phyloP scores from a whole-genome alignment of 768 basidiomycete genomes.

The Tulasnella calospora region DNA sequence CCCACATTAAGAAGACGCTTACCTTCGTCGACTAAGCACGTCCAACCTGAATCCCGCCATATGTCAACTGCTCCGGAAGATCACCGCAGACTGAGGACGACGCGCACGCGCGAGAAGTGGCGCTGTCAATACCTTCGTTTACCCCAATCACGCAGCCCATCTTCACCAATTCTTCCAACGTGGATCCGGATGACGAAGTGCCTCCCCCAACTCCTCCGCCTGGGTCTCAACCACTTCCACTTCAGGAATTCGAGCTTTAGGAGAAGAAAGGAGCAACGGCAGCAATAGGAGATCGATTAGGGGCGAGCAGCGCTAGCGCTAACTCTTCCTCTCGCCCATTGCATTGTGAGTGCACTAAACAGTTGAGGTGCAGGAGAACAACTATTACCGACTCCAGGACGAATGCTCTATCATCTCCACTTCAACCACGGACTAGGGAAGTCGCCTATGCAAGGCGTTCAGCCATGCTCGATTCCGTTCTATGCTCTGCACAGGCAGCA shows the following conservation, averaged over 20 bases:
- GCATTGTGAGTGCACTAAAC: neutral
- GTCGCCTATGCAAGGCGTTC: slow-evolving; percentile 62
- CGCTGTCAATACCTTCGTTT: slow-evolving; percentile 34
- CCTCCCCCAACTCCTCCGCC: slow-evolving; percentile 17
- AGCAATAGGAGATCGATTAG: neutral
- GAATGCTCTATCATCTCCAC: neutral
- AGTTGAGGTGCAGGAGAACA: neutral
- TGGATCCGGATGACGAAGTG: slow-evolving; percentile 9
- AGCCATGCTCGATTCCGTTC: slow-evolving; percentile 40
- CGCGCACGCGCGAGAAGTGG: slow-evolving; percentile 27
- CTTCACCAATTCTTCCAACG: neutral
- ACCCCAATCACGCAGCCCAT: slow-evolving; percentile 29
- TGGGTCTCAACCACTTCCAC: neutral
- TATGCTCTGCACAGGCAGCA: neutral
- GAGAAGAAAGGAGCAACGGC: neutral
- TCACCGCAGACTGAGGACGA: slow-evolving; percentile 27
- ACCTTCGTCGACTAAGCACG: slow-evolving; percentile 58
- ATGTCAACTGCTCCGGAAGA: slow-evolving; percentile 23
- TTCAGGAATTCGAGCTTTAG: neutral
- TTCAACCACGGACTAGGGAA: slow-evolving; percentile 44
- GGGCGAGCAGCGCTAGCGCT: neutral
- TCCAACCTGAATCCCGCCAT: neutral
- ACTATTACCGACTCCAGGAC: neutral
- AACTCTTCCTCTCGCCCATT: too few relatives aligned
- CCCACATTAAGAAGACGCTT: slow-evolving; percentile 61